Conservation (phyloP, 2,329 filamentous ascomycete genomes). For the Paecilomyces fulvus region DNA sequence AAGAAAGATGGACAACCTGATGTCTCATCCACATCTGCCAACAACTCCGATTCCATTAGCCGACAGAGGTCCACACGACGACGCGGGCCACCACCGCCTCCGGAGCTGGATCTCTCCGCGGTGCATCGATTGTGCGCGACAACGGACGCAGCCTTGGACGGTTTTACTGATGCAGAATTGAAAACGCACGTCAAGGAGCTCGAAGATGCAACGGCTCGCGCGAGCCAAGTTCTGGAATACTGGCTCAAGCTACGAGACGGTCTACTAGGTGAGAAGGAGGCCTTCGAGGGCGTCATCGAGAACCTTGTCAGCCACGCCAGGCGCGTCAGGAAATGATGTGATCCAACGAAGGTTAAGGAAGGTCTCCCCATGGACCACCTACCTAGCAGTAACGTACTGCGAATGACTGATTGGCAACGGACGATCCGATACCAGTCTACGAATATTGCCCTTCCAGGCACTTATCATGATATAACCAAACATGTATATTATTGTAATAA, state of each 20-base stretch:
- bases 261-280: slow-evolving; percentile 81
- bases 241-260: slow-evolving; percentile 83
- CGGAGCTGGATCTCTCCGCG: slow-evolving; percentile 68
- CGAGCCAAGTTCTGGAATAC: slow-evolving; percentile 72
- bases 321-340: slow-evolving; percentile 64
- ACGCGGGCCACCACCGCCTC: slow-evolving; percentile 54
- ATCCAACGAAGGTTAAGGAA: neutral
- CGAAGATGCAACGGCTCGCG: slow-evolving; percentile 59
- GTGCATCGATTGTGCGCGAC: slow-evolving; percentile 72
- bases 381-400: neutral
- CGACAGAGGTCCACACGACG: slow-evolving; percentile 26
- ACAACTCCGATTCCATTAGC: slow-evolving; percentile 20
- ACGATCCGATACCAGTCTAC: neutral
- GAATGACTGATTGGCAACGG: no score
- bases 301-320: slow-evolving; percentile 88
- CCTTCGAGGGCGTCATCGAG: slow-evolving; percentile 94
- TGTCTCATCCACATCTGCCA: slow-evolving; percentile 15
- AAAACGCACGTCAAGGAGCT: slow-evolving; percentile 61
- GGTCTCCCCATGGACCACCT: neutral
- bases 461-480: neutral
- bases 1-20: slow-evolving; percentile 20
- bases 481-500: neutral
- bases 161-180: slow-evolving; percentile 72
- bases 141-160: slow-evolving; percentile 72
- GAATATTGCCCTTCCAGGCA: neutral